Conservation (phyloP, 495 filamentous ascomycete species). For the Pyrenula aspistea region DNA sequence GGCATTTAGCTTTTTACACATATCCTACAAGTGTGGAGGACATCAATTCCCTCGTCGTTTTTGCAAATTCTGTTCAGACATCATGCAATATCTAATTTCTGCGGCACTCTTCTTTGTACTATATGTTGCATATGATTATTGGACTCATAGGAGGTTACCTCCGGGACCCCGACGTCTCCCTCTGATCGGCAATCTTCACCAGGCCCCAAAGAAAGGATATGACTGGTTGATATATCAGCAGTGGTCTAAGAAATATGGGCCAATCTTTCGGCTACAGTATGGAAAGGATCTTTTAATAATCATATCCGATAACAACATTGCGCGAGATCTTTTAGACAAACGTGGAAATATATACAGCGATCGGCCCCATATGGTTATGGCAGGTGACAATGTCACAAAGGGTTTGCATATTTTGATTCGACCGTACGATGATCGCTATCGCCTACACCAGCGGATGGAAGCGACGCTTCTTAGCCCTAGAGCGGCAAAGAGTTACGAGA, state of each 20-base stretch:
- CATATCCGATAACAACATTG: constrained; percentile 4
- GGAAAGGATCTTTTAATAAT: constrained; percentile 8
- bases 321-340: constrained; percentile 16
- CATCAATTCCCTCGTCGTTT: too few species aligned
- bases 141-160: too few species aligned
- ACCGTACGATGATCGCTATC: constrained; percentile 10
- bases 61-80: too few species aligned
- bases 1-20: background rate
- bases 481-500: background rate
- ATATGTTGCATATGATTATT: too few species aligned
- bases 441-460: constrained; percentile 7
- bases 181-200: constrained; percentile 23
- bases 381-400: constrained; percentile 6
- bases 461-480: constrained; percentile 2
- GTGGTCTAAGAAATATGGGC: constrained; percentile 18
- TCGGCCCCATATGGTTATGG: constrained; percentile 15
- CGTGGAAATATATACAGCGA: constrained; percentile 11
- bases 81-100: too few species aligned
- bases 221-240: constrained; percentile 9
- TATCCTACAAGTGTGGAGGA: background rate
- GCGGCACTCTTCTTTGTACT: too few species aligned
- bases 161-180: constrained; percentile 6
- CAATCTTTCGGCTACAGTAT: constrained; percentile 10
- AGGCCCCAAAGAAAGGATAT: constrained; percentile 7
- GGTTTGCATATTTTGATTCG: constrained; percentile 14